Evolutionary conservation across 176 grass and related monocot species (phyloP), one percentile per base, ranked within the genome.

Genomic region (Raddia guianensis): DNA sequence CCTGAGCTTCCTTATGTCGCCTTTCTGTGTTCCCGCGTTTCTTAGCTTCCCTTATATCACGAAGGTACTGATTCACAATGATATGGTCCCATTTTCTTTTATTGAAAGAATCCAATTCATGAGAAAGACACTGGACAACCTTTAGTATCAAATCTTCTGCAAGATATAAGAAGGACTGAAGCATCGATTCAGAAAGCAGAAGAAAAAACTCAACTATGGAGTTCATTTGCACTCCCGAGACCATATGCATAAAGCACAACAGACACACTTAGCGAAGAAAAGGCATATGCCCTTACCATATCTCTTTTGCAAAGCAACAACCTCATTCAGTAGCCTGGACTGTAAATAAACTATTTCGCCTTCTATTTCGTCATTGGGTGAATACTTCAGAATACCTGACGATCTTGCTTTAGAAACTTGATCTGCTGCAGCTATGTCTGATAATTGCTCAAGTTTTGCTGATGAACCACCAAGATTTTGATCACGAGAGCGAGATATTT

Each of bases 1-100:
- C 92, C 50, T 95, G 92, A 84, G 96, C 96, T 95, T 99, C 96
- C 87, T 92, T 99, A 64, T 99, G 90, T 34, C 90, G 95, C 88
- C 90, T 87, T 63, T 99, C 96, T 84, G 91, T 86, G 56, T 91
- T 90, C 33, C 96, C 96, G 42, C 90, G 90, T 80, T 99, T 99
- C 86, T 99, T 99, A 73, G 90, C 92, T 84, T 99, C 96, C 68
- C 88, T 85, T 71, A 99, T 77, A 84, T 99, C 96, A 51, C 93
- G 96, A 83, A 99, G 88, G 63, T 91, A 99, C 78, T 99, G 96
- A 58, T 90, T 93, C 18, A 91, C 92, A 78, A 95, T 85, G 70
- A 99, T 89, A 69, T 93, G 83, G 43, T 99, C 90, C 96, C 96
- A 99, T 79, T 99, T 99, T 74, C 87, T 89, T 78, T 79, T 93